Conservation (phyloP, 371 early-diverging fungal species). For the Mortierella sp. region DNA sequence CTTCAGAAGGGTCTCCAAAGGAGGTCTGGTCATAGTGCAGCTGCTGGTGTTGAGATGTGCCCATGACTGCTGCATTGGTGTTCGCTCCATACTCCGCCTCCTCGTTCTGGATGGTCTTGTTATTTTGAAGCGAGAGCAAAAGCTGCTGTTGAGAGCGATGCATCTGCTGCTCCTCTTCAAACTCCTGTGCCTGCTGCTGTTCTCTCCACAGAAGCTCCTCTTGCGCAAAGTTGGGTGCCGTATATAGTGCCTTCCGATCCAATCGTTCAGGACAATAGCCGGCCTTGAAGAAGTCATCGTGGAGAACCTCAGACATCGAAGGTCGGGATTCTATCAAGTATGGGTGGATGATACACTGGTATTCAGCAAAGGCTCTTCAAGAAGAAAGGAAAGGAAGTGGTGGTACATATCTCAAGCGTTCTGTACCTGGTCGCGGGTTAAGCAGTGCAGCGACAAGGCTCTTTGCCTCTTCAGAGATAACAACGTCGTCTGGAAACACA, state of each 20-base stretch:
- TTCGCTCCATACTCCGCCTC: not conserved
- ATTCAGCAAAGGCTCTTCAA: too few species aligned
- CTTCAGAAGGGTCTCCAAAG: constrained; percentile 4
- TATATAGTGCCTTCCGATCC: constrained; percentile 45
- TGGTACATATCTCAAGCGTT: too few species aligned
- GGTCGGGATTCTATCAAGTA: constrained; percentile 61
- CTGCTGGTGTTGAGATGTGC: constrained; percentile 2
- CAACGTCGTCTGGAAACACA: constrained; percentile 79
- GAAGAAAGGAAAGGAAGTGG: constrained; percentile 5
- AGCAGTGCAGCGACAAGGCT: constrained; percentile 85
- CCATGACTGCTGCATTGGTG: not conserved
- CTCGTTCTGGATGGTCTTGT: not conserved
- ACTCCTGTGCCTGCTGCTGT: not conserved
- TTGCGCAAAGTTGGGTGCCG: constrained; percentile 50
- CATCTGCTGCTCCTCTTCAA: constrained; percentile 3
- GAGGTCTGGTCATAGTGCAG: constrained; percentile 24
- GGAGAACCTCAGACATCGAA: constrained; percentile 55
- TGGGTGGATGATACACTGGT: too few species aligned
- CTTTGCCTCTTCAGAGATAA: constrained; percentile 79
- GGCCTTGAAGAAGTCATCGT: constrained; percentile 60
- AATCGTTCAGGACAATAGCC: constrained; percentile 57
- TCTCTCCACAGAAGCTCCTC: constrained; percentile 17
- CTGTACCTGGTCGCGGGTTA: constrained; percentile 77
- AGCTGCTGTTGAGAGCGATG: constrained; percentile 4
- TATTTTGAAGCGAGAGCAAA: not conserved